Evolutionary conservation across 2,329 filamentous ascomycete genomes (phyloP).

Genomic region (Epichloe gansuensis): DNA sequence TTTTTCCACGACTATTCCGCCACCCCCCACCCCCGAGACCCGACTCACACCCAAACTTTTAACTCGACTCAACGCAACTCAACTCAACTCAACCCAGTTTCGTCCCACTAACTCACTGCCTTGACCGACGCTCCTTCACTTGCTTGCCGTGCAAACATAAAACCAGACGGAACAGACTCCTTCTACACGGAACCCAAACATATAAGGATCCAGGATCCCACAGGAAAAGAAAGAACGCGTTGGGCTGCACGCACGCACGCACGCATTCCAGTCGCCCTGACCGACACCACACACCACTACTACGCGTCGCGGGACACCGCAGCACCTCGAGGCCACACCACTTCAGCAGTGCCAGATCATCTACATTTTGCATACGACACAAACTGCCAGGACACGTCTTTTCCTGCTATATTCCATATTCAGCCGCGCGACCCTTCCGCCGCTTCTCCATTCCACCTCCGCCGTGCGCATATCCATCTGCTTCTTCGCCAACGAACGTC

Average conservation of each 20-base stretch:
- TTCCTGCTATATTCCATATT: background rate
- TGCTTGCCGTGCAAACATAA: background rate
- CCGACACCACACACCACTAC: background rate
- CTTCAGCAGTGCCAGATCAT: background rate
- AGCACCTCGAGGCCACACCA: conserved; percentile 1
- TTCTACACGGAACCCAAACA: background rate
- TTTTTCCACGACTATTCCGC: background rate
- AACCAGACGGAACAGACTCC: background rate
- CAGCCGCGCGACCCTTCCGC: background rate
- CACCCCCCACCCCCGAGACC: too few relatives aligned
- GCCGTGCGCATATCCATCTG: background rate
- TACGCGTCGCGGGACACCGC: background rate
- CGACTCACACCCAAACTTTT: too few relatives aligned
- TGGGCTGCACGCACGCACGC: background rate
- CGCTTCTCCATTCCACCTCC: background rate
- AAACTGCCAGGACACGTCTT: background rate
- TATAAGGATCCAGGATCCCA: too few relatives aligned
- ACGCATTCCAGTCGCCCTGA: background rate
- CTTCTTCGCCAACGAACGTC: background rate
- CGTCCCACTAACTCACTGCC: background rate
- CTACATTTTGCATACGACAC: background rate
- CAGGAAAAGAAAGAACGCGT: background rate
- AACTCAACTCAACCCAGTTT: background rate
- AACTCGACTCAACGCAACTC: background rate
- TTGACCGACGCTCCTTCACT: background rate